Percentiles rank a stretch among this genome's conserved stretches.
Evolutionary conservation across 495 filamentous ascomycete species (phyloP).

Genomic region (Xylona heveae): DNA sequence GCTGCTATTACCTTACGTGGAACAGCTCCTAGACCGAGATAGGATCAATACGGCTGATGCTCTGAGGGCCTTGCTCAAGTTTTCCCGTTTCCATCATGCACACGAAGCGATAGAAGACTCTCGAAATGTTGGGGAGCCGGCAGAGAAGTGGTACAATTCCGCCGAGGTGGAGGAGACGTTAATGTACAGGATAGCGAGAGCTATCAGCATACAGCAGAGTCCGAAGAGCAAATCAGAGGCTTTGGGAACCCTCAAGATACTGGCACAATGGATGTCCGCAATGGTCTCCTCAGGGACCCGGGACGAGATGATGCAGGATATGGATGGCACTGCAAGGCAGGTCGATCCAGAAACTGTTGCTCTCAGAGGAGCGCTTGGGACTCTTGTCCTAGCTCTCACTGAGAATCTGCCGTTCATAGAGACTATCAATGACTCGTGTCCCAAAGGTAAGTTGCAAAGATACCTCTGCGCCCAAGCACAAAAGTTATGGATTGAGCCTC

Average conservation of each 20-base stretch:
- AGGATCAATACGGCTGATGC: slow-evolving; percentile 32
- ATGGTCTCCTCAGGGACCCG: slow-evolving; percentile 10
- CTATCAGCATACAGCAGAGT: slow-evolving; percentile 15
- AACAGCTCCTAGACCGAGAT: slow-evolving; percentile 31
- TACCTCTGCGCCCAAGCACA: too few relatives aligned
- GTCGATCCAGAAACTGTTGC: slow-evolving; percentile 23
- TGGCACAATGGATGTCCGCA: slow-evolving; percentile 18
- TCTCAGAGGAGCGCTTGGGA: slow-evolving; percentile 30
- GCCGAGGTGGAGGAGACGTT: slow-evolving; percentile 25
- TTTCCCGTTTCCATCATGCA: slow-evolving; percentile 26
- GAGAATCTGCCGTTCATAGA: slow-evolving; percentile 26
- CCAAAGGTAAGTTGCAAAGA: slow-evolving; percentile 24
- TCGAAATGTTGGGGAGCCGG: neutral
- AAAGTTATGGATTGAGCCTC: too few relatives aligned
- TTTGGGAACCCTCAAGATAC: slow-evolving; percentile 10
- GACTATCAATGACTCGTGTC: slow-evolving; percentile 19
- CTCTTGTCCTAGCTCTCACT: slow-evolving; percentile 23
- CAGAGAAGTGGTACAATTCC: slow-evolving; percentile 7
- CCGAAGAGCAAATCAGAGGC: slow-evolving; percentile 13
- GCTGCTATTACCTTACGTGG: slow-evolving; percentile 38
- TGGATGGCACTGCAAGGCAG: slow-evolving; percentile 10
- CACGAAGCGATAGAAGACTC: neutral
- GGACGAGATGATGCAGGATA: slow-evolving; percentile 12
- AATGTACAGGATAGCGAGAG: slow-evolving; percentile 28
- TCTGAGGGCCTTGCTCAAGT: slow-evolving; percentile 33